phyloP scores from a whole-genome alignment of 192 early-diverging fungal species.

The Obelidium mucronatum region DNA sequence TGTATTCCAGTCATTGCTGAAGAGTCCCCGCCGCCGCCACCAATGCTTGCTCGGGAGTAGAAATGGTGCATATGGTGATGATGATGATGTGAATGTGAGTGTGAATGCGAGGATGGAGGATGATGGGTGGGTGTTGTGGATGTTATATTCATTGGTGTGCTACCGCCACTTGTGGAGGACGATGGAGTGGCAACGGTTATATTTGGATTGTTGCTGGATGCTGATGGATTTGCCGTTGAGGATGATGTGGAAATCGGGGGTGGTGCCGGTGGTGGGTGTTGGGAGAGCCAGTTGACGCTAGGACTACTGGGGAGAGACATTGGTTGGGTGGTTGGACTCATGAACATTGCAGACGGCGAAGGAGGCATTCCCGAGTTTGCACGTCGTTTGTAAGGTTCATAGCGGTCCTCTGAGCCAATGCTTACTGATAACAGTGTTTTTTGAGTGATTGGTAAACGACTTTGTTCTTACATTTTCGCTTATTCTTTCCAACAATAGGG shows the following conservation, averaged over 20 bases:
- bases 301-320: conserved; percentile 4
- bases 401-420: conserved; percentile 41
- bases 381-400: conserved; percentile 49
- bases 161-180: neutral
- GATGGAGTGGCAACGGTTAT: neutral
- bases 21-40: neutral
- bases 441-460: too few relatives aligned
- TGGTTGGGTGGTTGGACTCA: conserved; percentile 8
- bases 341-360: conserved; percentile 2
- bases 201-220: neutral
- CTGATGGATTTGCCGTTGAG: neutral
- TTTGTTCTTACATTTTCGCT: conserved; percentile 45
- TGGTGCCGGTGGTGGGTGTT: neutral
- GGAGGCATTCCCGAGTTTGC: neutral
- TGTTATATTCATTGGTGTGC: too few relatives aligned
- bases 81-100: too few relatives aligned
- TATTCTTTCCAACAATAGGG: conserved; percentile 37
- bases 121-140: too few relatives aligned
- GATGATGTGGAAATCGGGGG: neutral
- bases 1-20: neutral
- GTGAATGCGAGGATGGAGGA: neutral
- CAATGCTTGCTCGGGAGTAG: neutral
- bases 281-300: neutral
- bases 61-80: neutral
- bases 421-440: conserved; percentile 13